These are phyloP conservation scores for Physcomitrium patens DNA, from an alignment of 225 moss, liverwort and hornwort species.

Conservation along the genomic window DNA sequence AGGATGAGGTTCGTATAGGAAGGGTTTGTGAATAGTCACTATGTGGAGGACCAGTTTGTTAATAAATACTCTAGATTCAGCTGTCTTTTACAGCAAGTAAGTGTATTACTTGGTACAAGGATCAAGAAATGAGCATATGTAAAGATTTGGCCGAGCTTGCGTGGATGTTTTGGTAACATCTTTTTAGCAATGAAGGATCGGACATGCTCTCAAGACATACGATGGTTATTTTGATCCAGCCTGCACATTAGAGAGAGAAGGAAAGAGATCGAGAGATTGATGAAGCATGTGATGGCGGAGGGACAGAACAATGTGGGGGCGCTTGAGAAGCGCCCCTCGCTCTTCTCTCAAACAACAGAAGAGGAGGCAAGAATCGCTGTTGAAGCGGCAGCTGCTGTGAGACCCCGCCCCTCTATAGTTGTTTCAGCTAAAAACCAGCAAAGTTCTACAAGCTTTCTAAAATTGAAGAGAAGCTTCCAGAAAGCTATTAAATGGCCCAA, in stretches of 20 bases:
- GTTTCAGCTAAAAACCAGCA: constrained; percentile 81
- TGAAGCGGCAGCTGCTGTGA: constrained; percentile 94
- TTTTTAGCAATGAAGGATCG: constrained; percentile 10
- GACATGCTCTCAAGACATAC: constrained; percentile 31
- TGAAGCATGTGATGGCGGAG: constrained; percentile 99
- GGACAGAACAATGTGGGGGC: constrained; percentile 56
- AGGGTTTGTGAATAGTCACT: not conserved
- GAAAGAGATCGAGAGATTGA: constrained; percentile 31
- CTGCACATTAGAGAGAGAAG: constrained; percentile 18
- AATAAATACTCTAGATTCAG: constrained; percentile 7
- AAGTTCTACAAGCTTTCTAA: constrained; percentile 66
- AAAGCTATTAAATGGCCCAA: constrained; percentile 89
- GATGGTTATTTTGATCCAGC: constrained; percentile 20
- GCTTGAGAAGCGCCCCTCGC: constrained; percentile 59
- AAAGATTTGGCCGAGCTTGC: constrained; percentile 12
- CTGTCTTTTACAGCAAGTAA: constrained; percentile 10
- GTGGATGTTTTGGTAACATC: constrained; percentile 1
- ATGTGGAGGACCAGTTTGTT: constrained; percentile 5
- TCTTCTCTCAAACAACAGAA: constrained; percentile 89
- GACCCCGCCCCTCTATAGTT: constrained; percentile 94
- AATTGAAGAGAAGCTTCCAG: constrained; percentile 78
- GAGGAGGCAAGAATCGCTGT: constrained; percentile 96
- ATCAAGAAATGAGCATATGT: not conserved
- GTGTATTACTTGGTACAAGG: constrained; percentile 12
- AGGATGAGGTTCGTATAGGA: not conserved